Conservation (phyloP, 2,329 filamentous ascomycete species). For the Remersonia thermophila region DNA sequence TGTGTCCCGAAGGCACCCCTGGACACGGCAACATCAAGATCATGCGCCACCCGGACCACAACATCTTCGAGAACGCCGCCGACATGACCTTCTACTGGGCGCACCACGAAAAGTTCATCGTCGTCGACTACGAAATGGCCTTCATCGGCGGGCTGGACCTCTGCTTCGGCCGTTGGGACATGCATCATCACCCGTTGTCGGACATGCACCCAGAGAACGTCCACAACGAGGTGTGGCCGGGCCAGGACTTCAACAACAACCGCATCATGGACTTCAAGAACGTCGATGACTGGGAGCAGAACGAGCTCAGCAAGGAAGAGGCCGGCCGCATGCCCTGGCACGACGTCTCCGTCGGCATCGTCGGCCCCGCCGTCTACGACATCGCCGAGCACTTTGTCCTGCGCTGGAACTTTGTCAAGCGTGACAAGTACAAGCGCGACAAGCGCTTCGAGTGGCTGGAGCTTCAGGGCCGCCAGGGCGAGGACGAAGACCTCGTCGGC, state of each 20-base stretch:
- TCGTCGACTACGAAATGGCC: constrained; percentile 67
- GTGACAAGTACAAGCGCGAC: constrained; percentile 94
- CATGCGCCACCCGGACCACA: constrained; percentile 90
- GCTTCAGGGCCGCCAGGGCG: constrained; percentile 60
- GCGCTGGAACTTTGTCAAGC: constrained; percentile 93
- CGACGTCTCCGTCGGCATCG: constrained; percentile 83
- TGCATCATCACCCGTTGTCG: constrained; percentile 68
- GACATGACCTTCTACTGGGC: constrained; percentile 84
- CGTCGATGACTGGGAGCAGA: constrained; percentile 83
- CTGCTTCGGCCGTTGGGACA: constrained; percentile 93
- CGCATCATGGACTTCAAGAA: constrained; percentile 90
- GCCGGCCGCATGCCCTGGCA: constrained; percentile 98
- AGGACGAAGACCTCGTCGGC: constrained; percentile 73
- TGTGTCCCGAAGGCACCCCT: constrained; percentile 70
- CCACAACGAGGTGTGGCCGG: constrained; percentile 75
- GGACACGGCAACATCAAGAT: constrained; percentile 82
- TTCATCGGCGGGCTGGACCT: constrained; percentile 91
- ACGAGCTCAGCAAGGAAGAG: constrained; percentile 82
- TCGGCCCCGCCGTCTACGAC: constrained; percentile 81
- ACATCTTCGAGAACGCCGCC: constrained; percentile 80
- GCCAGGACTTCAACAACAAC: constrained; percentile 98
- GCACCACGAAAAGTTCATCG: constrained; percentile 84
- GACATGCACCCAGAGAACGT: constrained; percentile 81
- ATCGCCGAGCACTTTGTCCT: constrained; percentile 92
- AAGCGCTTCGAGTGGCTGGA: constrained; percentile 73